Percentiles rank a stretch among this genome's conserved stretches.
phyloP scores from a whole-genome alignment of 495 filamentous ascomycete species.

The Hypoxylon crocopeplum region DNA sequence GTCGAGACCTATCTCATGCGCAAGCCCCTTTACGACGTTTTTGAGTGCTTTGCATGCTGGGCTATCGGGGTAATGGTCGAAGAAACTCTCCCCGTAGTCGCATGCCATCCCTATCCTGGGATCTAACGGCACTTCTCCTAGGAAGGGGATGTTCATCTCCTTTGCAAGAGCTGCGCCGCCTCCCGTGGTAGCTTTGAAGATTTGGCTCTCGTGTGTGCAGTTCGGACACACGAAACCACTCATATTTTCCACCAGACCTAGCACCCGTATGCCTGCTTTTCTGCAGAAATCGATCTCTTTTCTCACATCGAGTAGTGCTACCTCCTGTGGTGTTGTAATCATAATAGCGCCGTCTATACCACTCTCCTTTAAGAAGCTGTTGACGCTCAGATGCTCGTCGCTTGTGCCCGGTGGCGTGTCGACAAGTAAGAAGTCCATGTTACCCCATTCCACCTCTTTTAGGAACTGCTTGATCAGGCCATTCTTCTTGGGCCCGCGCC shows the following conservation, averaged over 20 bases:
- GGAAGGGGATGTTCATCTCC: conserved; percentile 84
- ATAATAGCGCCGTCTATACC: conserved; percentile 93
- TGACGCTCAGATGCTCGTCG: conserved; percentile 94
- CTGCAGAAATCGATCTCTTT: conserved; percentile 97
- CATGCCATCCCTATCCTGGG: conserved; percentile 94
- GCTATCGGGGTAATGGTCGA: conserved; percentile 90
- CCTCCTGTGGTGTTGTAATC: conserved; percentile 94
- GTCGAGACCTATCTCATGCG: conserved; percentile 65
- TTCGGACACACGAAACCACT: conserved; percentile 92
- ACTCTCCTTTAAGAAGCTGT: conserved; percentile 82
- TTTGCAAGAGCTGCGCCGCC: conserved; percentile 79
- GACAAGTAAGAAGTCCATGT: conserved; percentile 88
- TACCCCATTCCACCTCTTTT: conserved; percentile 97
- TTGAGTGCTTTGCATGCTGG: conserved; percentile 82
- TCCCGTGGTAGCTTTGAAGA: conserved; percentile 91
- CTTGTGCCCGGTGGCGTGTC: conserved; percentile 95
- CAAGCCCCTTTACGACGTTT: conserved; percentile 74
- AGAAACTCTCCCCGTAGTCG: conserved; percentile 97
- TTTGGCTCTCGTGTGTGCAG: conserved; percentile 80
- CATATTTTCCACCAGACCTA: conserved; percentile 98
- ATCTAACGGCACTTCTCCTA: conserved; percentile 92
- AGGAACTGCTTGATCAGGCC: conserved; percentile 97
- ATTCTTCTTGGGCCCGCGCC: conserved; percentile 98
- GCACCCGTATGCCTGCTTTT: conserved; percentile 86
- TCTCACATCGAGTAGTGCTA: conserved; percentile 88